Conservation (phyloP, 2,329 filamentous ascomycete species). For the Penicillium griseofulvum region DNA sequence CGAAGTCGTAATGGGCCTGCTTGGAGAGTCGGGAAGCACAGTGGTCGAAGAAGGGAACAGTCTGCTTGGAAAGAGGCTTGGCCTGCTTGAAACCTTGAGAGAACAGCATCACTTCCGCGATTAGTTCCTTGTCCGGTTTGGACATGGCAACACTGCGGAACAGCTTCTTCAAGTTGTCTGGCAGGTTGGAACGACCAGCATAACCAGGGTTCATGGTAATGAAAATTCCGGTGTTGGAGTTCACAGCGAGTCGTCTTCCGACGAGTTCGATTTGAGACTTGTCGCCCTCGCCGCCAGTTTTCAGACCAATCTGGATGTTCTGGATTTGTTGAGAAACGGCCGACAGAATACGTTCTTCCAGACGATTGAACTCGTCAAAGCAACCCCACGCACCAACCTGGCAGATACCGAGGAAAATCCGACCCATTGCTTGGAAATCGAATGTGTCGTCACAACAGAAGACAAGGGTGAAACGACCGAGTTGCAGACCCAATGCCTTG, state of each 20-base stretch:
- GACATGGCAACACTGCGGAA: constrained; percentile 99
- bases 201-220: constrained; percentile 99
- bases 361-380: constrained; percentile 99
- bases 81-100: constrained; percentile 98
- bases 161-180: constrained; percentile 98
- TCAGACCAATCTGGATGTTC: constrained; percentile 95
- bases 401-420: constrained; percentile 98
- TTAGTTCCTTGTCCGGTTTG: constrained; percentile 98
- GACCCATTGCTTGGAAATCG: constrained; percentile 99
- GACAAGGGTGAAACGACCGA: constrained; percentile 95
- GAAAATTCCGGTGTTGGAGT: constrained; percentile 94
- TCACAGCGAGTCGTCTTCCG: constrained; percentile 84
- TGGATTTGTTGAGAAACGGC: constrained; percentile 99
- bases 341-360: constrained; percentile 95
- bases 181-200: constrained; percentile 93
- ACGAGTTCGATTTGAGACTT: constrained; percentile 92
- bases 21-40: constrained; percentile 81
- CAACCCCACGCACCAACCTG: constrained; percentile 99
- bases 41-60: constrained; percentile 96
- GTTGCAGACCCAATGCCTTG: constrained; percentile 92
- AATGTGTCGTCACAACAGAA: constrained; percentile 99
- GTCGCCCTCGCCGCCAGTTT: constrained; percentile 75
- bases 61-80: constrained; percentile 88
- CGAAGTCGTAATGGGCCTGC: constrained; percentile 98
- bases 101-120: constrained; percentile 99